phyloP scores from a whole-genome alignment of 2,329 filamentous ascomycete genomes.

The Endothia cerciana region DNA sequence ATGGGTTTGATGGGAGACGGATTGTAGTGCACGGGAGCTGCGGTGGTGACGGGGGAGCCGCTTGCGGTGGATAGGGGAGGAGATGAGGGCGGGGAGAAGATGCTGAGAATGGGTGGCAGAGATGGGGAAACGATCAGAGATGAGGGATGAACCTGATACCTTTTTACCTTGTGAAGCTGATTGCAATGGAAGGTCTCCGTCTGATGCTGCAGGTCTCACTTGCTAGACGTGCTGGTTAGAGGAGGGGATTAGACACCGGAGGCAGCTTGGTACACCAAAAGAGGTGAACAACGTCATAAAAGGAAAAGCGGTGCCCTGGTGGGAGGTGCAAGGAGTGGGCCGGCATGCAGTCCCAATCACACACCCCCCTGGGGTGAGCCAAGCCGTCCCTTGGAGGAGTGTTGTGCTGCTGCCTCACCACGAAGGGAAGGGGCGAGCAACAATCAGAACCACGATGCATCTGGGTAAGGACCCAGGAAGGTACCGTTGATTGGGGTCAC shows the following conservation, averaged over 20 bases:
- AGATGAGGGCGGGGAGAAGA: not conserved
- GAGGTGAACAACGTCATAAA: not conserved
- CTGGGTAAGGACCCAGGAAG: not conserved
- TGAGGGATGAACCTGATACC: not conserved
- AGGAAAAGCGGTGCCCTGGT: not conserved
- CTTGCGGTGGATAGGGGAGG: no score
- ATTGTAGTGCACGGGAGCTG: not conserved
- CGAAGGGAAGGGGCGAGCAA: not conserved
- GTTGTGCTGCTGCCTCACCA: not conserved
- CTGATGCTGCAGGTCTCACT: slow-evolving; percentile 3
- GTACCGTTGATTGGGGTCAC: not conserved
- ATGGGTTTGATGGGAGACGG: not conserved
- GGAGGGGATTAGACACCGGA: not conserved
- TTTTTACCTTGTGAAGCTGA: not conserved
- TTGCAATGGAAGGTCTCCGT: not conserved
- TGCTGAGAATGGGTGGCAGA: not conserved
- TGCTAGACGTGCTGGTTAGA: not conserved
- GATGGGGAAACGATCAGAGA: not conserved
- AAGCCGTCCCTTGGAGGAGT: not conserved
- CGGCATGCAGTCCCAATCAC: not conserved
- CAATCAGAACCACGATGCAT: not conserved
- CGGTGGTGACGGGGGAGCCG: no score
- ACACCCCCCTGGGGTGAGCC: not conserved
- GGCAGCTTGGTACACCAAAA: no score
- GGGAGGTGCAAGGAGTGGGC: not conserved